phyloP scores from a whole-genome alignment of 306 rosid species.

The Trichosanthes truncata region DNA sequence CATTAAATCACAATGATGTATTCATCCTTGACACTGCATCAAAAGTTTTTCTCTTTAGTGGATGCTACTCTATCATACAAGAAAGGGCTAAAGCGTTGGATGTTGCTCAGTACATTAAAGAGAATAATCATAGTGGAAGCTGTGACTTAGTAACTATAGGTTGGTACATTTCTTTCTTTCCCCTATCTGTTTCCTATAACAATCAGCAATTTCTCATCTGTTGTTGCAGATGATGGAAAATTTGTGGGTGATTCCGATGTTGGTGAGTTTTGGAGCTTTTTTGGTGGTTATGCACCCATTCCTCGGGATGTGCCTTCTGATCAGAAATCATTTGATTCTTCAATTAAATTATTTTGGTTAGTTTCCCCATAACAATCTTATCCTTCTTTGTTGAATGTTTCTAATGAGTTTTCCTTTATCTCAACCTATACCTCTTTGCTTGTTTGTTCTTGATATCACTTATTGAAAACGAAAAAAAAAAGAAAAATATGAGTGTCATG shows the following conservation, averaged over 20 bases:
- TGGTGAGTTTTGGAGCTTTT: slow-evolving; percentile 96
- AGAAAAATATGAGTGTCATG: not conserved
- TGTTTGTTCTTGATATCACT: not conserved
- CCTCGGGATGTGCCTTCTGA: slow-evolving; percentile 61
- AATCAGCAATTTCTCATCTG: slow-evolving; percentile 16
- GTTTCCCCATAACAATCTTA: slow-evolving; percentile 15
- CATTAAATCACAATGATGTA: slow-evolving; percentile 78
- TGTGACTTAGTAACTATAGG: slow-evolving; percentile 88
- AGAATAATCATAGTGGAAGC: slow-evolving; percentile 65
- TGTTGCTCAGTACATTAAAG: slow-evolving; percentile 84
- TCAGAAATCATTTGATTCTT: slow-evolving; percentile 27
- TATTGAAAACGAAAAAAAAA: not conserved
- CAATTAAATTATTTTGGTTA: slow-evolving; percentile 56
- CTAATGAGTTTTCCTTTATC: not conserved
- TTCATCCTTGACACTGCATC: slow-evolving; percentile 89
- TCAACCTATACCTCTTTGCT: not conserved
- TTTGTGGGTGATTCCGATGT: slow-evolving; percentile 90
- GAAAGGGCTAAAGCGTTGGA: slow-evolving; percentile 95
- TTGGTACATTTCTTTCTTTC: slow-evolving; percentile 26
- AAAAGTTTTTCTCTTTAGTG: slow-evolving; percentile 82
- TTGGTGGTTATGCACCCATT: slow-evolving; percentile 96
- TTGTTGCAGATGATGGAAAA: slow-evolving; percentile 85
- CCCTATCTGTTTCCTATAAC: slow-evolving; percentile 1
- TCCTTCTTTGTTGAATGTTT: slow-evolving; percentile 2
- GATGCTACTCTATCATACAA: slow-evolving; percentile 86